Evolutionary conservation across 1,284 basidiomycete species (phyloP), one percentile per base, ranked within the genome.

Genomic region (Exobasidium rhododendri): DNA sequence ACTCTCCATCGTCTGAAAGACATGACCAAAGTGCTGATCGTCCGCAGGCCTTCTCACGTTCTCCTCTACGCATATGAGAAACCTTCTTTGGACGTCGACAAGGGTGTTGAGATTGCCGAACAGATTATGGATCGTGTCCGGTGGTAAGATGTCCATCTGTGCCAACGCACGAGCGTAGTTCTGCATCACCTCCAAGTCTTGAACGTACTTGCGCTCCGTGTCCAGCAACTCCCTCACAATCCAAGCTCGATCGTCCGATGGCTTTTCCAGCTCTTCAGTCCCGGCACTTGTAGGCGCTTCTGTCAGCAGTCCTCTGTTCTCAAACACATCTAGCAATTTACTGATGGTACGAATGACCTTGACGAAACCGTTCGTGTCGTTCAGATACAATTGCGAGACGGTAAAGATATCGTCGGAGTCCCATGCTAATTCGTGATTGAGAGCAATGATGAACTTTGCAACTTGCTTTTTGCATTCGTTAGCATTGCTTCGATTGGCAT

Each of bases 121-220:
- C 63, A 99, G 88, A 63, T 89, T 85, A 82, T 97, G 93, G 58
- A 97, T 90, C 47, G 92, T 94, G 80, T 97, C 94, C 68, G 91
- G 88, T 74, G 94, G 89, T 66, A 98, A 87, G 62, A 91, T 85
- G 72, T 91, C 90, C 71, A 86, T 86, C 80, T 89, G 86, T 6
- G 90, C 85, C 61, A 97, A 83, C 14, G 78, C 73, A 10, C 76
- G 69, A 52, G 80, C 77, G 52, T 82, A 83, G 66, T 78, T 79
- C 69, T 83, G 78, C 85, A 99, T 88, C 74, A 94, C 88, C 81
- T 99, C 96, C 61, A 99, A 83, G 82, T 98, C 94, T 81, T 94
- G 91, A 17, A 99, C 94, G 81, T 94, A 98, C 83, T 96, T 97
- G 58, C 94, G 87, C 81, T 99, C 96, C 2, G 91, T 94, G 78